Percentiles rank a stretch among this genome's conserved stretches.
These are phyloP conservation scores for Pseudonectria buxi DNA, from an alignment of 2,329 filamentous ascomycete species.

Conservation along the genomic window DNA sequence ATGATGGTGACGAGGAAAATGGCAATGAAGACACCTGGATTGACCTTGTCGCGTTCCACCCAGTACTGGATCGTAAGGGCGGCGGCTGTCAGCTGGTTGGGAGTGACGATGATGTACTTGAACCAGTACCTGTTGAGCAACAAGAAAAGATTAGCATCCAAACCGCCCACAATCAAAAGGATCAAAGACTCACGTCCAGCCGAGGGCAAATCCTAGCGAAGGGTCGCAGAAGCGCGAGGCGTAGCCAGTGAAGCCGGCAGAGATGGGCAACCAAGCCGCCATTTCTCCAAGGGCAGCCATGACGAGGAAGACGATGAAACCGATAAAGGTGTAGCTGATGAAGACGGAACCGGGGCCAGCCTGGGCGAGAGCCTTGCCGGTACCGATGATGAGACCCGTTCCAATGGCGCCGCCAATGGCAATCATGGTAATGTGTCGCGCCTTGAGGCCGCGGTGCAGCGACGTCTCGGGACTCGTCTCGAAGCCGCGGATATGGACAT, in stretches of 20 bases:
- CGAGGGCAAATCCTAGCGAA: slow-evolving; percentile 71
- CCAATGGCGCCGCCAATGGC: slow-evolving; percentile 71
- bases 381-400: slow-evolving; percentile 68
- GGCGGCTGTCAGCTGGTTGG: slow-evolving; percentile 78
- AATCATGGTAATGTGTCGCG: slow-evolving; percentile 52
- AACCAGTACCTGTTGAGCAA: slow-evolving; percentile 47
- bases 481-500: slow-evolving; percentile 38
- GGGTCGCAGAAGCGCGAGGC: slow-evolving; percentile 74
- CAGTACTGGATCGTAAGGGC: slow-evolving; percentile 75
- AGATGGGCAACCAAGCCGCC: slow-evolving; percentile 73
- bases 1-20: slow-evolving; percentile 59
- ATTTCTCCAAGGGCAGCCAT: slow-evolving; percentile 81
- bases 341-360: slow-evolving; percentile 60
- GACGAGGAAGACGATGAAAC: slow-evolving; percentile 69
- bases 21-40: slow-evolving; percentile 74
- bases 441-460: slow-evolving; percentile 47
- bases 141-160: slow-evolving; percentile 2
- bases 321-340: slow-evolving; percentile 64
- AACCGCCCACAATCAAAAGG: background rate
- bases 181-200: slow-evolving; percentile 52
- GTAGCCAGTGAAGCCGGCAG: slow-evolving; percentile 75
- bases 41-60: slow-evolving; percentile 58
- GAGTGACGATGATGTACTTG: slow-evolving; percentile 80
- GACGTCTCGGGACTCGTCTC: slow-evolving; percentile 43
- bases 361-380: slow-evolving; percentile 46